Evolutionary conservation across 352 stramenopile genomes (phyloP).

Genomic region (Phytophthora agathidicida): DNA sequence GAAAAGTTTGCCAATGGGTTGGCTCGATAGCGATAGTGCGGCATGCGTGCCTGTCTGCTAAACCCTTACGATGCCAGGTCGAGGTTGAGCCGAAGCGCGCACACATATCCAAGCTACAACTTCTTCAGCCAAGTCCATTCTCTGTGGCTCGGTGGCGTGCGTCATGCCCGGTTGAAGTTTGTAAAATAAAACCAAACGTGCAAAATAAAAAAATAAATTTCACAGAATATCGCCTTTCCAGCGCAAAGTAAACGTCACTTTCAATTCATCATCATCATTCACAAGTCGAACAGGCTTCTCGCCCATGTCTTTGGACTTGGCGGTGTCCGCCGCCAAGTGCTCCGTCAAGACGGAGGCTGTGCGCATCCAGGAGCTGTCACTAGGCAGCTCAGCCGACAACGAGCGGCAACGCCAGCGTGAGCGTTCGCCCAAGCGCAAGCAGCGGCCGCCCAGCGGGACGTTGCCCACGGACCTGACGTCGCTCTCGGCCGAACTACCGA

Average conservation of each 20-base stretch:
- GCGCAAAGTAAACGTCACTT: slow-evolving; percentile 14
- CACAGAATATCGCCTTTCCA: slow-evolving; percentile 5
- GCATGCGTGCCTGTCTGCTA: slow-evolving; percentile 11
- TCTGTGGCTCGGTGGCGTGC: slow-evolving; percentile 14
- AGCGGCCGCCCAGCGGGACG: slow-evolving; percentile 17
- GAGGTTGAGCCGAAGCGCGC: slow-evolving; percentile 18
- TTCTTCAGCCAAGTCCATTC: slow-evolving; percentile 9
- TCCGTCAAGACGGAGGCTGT: slow-evolving; percentile 31
- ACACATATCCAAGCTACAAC: slow-evolving; percentile 1
- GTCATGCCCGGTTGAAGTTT: no score
- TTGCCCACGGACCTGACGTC: slow-evolving; percentile 19
- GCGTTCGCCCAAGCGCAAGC: slow-evolving; percentile 40
- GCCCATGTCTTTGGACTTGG: slow-evolving; percentile 30
- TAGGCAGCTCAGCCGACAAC: no score
- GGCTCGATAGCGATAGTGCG: background rate
- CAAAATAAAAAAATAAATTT: background rate
- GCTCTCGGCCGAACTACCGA: slow-evolving; percentile 1
- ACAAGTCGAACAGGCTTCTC: slow-evolving; percentile 24
- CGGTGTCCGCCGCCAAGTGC: background rate
- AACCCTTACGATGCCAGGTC: background rate
- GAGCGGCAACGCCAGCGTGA: no score
- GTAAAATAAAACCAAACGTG: no score
- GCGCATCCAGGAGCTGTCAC: slow-evolving; percentile 48
- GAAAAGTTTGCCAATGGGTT: slow-evolving; percentile 4
- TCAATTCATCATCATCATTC: slow-evolving; percentile 27